Base-by-base conservation (phyloP, 2,329 filamentous ascomycete genomes). In the Apiospora sp. region DNA sequence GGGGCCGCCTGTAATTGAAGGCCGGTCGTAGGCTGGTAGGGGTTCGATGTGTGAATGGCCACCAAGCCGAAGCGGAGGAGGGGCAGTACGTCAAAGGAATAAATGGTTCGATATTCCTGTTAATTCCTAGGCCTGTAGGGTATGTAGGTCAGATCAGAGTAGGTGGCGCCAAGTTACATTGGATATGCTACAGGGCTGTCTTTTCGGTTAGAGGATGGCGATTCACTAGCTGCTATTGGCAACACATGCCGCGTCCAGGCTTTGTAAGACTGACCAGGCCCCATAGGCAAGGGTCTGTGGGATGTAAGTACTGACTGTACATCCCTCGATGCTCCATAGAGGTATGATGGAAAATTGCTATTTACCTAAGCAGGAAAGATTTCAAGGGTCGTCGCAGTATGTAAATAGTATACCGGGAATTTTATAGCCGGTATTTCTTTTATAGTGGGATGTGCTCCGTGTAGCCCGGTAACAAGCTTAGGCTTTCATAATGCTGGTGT, bases 401-500 rank as follows among this genome's bases (percentile, higher is more conserved):
- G 58, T n/a, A 64, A 64, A 64, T 64, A 64, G 58, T 41, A 64
- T 64, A 64, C 58, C 58, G 58, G 58, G 58, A 34, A 64, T n/a
- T 64, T 64, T 64, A 64, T 64, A 41, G 19, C 34, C 58, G 34
- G 13, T 34, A 64, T 64, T 64, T 41, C 58, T 64, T 41, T 41
- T 64, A 64, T 64, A 64, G 58, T 64, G 58, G 22, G 22, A 41
- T 41, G 46, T n/a, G 58, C 34, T 41, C 8, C 34, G 41, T 41
- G 58, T 37, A 37, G 54, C 54, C 54, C 30, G 30, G 54, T 61
- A 61, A 61, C 54, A 61, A 19, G 27, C 30, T 61, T n/a, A 5
- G 49, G 8, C 12, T 37, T 34, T 37, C 58, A 64, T 12, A 34
- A n/a, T 41, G 19, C 22, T 37, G 30, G 22, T 64, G 58, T n/a